phyloP scores from a whole-genome alignment of 2,329 filamentous ascomycete species.

The Fonsecaea multimorphosa region DNA sequence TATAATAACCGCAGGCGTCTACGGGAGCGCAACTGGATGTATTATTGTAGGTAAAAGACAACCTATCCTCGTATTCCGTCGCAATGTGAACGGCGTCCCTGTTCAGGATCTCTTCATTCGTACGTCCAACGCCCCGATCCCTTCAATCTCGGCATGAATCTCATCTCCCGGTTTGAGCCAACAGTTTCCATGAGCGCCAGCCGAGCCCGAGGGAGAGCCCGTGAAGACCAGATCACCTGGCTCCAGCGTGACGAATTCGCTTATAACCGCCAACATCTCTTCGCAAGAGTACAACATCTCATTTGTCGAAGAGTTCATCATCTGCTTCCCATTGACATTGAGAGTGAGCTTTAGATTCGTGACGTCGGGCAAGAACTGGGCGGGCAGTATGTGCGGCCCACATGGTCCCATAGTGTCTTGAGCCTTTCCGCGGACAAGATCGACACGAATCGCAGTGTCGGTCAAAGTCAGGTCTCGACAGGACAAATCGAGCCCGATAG shows the following conservation, averaged over 20 bases:
- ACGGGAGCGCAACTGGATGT: no score
- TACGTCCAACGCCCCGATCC: slow-evolving; percentile 13
- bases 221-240: slow-evolving; percentile 20
- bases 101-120: slow-evolving; percentile 5
- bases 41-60: no score
- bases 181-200: slow-evolving; percentile 13
- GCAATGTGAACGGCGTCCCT: neutral
- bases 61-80: no score
- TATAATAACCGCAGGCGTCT: no score
- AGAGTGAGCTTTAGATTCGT: slow-evolving; percentile 10
- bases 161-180: slow-evolving; percentile 18
- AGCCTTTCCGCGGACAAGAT: slow-evolving; percentile 17
- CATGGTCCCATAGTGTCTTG: slow-evolving; percentile 18
- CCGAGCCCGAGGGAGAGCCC: slow-evolving; percentile 13
- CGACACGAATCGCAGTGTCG: neutral
- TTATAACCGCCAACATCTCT: slow-evolving; percentile 14
- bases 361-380: slow-evolving; percentile 12
- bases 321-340: slow-evolving; percentile 19
- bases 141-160: slow-evolving; percentile 20
- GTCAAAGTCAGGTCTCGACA: slow-evolving; percentile 15
- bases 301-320: slow-evolving; percentile 17
- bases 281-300: slow-evolving; percentile 21
- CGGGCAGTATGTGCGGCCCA: slow-evolving; percentile 8
- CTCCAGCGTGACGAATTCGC: slow-evolving; percentile 16
- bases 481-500: slow-evolving; percentile 11